Conservation (phyloP, 1,139 yeast species). For the Debaryomyces coudertii region DNA sequence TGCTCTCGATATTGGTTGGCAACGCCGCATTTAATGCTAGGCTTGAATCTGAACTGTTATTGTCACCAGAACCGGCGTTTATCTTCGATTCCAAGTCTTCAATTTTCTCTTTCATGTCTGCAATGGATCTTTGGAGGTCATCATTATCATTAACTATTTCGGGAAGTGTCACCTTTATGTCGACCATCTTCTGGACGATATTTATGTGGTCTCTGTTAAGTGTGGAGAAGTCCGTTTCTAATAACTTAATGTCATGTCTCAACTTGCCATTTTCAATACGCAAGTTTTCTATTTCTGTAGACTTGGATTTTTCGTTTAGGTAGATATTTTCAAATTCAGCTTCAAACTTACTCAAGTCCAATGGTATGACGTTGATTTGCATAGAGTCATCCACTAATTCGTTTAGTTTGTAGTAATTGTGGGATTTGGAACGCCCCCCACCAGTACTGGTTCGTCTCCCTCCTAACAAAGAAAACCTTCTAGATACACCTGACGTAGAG, state of each 20-base stretch:
- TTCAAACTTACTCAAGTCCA: constrained; percentile 66
- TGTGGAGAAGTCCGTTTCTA: constrained; percentile 70
- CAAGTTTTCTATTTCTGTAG: constrained; percentile 68
- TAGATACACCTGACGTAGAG: constrained; percentile 19
- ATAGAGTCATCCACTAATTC: constrained; percentile 81
- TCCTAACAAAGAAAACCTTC: constrained; percentile 23
- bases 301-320: constrained; percentile 65
- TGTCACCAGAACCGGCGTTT: constrained; percentile 18
- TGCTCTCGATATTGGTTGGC: constrained; percentile 47
- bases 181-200: constrained; percentile 47
- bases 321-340: constrained; percentile 77
- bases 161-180: constrained; percentile 44
- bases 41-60: constrained; percentile 8
- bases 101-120: constrained; percentile 55
- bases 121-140: constrained; percentile 66
- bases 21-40: constrained; percentile 25
- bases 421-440: constrained; percentile 2
- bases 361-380: constrained; percentile 70
- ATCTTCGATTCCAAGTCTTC: constrained; percentile 51
- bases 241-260: constrained; percentile 70
- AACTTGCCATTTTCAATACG: constrained; percentile 70
- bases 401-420: constrained; percentile 59
- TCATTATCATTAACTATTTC: constrained; percentile 75
- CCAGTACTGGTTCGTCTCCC: constrained; percentile 17
- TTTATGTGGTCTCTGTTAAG: constrained; percentile 75